Evolutionary conservation across 345 rosid genomes (phyloP).

Genomic region (Euphorbia tirucalli): DNA sequence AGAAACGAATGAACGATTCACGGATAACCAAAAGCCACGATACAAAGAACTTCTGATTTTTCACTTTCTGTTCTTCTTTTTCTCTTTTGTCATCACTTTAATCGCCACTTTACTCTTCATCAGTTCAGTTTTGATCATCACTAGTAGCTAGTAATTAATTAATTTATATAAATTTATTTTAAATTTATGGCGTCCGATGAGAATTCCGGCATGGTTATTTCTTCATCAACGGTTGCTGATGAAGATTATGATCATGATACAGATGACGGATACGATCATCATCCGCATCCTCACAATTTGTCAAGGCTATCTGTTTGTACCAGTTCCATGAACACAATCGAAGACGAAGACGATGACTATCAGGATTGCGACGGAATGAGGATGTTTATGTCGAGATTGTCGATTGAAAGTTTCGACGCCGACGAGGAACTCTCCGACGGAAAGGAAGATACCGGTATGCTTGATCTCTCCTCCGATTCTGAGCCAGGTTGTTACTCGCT

Average conservation of each 20-base stretch:
- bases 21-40: constrained; percentile 27
- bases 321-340: constrained; percentile 53
- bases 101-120: not conserved
- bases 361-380: constrained; percentile 23
- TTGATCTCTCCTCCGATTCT: constrained; percentile 51
- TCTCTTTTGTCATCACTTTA: not conserved
- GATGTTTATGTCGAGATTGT: constrained; percentile 45
- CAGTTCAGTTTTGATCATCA: not conserved
- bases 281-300: constrained; percentile 38
- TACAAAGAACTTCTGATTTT: not conserved
- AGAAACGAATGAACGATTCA: constrained; percentile 27
- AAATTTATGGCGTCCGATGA: constrained; percentile 49
- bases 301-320: constrained; percentile 77
- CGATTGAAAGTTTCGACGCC: constrained; percentile 71
- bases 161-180: too few relatives aligned
- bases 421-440: constrained; percentile 70
- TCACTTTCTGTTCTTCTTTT: not conserved
- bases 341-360: constrained; percentile 36
- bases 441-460: constrained; percentile 23
- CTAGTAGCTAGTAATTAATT: too few relatives aligned
- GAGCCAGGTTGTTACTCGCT: constrained; percentile 57
- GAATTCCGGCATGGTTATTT: constrained; percentile 31
- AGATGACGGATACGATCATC: constrained; percentile 42
- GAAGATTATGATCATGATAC: constrained; percentile 39
- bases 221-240: constrained; percentile 28